Evolutionary conservation across 2,329 filamentous ascomycete genomes (phyloP).

Genomic region (Xylaria sp.): DNA sequence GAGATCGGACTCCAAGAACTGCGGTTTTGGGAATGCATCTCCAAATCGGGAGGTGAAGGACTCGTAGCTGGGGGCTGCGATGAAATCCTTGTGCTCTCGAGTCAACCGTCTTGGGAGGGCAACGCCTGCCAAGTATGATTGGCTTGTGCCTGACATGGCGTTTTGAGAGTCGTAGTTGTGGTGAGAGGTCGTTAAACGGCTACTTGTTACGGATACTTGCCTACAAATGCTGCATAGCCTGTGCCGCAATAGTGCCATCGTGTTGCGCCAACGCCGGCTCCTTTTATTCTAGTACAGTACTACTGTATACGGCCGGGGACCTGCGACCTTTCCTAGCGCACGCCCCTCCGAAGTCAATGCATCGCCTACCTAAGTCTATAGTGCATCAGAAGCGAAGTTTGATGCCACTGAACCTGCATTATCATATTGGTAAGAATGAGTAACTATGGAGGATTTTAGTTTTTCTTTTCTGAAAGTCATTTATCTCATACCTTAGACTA

Average conservation of each 20-base stretch:
- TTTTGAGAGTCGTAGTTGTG: neutral
- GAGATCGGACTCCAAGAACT: constrained; percentile 33
- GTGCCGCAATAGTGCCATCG: neutral
- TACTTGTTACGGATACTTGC: neutral
- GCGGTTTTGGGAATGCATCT: constrained; percentile 26
- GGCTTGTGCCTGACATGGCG: constrained; percentile 13
- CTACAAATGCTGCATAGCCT: neutral
- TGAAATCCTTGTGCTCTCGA: constrained; percentile 15
- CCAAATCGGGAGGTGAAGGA: constrained; percentile 32
- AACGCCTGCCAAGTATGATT: neutral
- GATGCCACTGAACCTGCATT: too few relatives aligned
- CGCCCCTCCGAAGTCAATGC: neutral
- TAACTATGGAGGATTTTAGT: too few relatives aligned
- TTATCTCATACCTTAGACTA: too few relatives aligned
- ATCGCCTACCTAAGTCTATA: too few relatives aligned
- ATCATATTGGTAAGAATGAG: too few relatives aligned
- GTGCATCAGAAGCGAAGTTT: too few relatives aligned
- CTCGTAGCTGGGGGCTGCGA: constrained; percentile 24
- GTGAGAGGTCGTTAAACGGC: neutral
- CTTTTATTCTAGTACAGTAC: neutral
- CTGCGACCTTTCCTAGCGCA: constrained; percentile 1
- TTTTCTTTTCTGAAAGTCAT: too few relatives aligned
- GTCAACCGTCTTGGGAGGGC: constrained; percentile 13
- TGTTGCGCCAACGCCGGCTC: neutral
- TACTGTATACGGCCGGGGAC: neutral